Evolutionary conservation across 1,284 basidiomycete species (phyloP).

Genomic region (Marasmius tenuissimus): DNA sequence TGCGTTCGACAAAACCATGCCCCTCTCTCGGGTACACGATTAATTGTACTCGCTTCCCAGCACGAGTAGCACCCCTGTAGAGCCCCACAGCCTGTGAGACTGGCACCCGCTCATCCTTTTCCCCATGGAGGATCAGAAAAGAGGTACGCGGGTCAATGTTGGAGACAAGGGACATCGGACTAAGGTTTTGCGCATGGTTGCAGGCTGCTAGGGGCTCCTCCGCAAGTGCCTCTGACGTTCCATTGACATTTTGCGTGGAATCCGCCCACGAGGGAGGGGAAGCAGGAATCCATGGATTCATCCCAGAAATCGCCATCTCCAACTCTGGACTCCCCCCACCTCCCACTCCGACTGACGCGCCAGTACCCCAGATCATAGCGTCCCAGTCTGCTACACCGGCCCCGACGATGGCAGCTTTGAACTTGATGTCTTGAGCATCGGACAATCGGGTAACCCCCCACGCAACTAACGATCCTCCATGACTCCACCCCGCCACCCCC

Average conservation of each 20-base stretch:
- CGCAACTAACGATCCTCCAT: conserved; percentile 15
- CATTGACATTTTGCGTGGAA: too few species aligned
- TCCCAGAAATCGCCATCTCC: conserved; percentile 2
- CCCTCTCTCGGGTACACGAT: conserved; percentile 16
- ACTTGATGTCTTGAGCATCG: background rate
- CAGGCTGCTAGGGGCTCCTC: background rate
- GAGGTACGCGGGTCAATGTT: conserved; percentile 14
- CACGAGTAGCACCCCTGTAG: conserved; percentile 17
- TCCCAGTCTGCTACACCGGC: background rate
- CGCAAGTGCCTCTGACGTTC: too few species aligned
- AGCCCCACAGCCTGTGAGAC: conserved; percentile 16
- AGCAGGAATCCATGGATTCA: too few species aligned
- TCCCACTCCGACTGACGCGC: too few species aligned
- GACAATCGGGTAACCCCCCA: conserved; percentile 13
- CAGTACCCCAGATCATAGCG: background rate
- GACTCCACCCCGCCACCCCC: conserved; percentile 18
- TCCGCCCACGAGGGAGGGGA: too few species aligned
- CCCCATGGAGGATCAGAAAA: conserved; percentile 13
- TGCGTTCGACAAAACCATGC: background rate
- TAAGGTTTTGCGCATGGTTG: conserved; percentile 12
- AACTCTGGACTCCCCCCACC: too few species aligned
- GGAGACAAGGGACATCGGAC: conserved; percentile 12
- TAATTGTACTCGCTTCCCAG: conserved; percentile 16
- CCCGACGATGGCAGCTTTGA: conserved; percentile 13
- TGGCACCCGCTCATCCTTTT: conserved; percentile 15